These are phyloP conservation scores for Dactylellina drechsleri DNA, from an alignment of 2,329 filamentous ascomycete species.

Conservation along the genomic window DNA sequence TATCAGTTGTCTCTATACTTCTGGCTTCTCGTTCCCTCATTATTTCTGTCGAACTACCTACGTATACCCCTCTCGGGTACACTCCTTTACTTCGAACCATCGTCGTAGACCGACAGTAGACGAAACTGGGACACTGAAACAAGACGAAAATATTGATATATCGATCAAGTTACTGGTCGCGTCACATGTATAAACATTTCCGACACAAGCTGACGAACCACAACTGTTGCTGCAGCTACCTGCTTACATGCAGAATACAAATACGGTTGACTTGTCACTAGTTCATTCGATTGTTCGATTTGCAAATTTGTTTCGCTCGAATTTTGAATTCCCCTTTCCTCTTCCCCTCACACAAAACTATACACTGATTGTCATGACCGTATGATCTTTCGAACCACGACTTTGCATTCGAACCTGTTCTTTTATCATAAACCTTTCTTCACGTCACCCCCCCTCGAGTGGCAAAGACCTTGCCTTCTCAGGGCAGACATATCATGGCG, in stretches of 20 bases:
- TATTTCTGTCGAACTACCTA: slow-evolving; percentile 31
- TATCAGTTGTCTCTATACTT: slow-evolving; percentile 20
- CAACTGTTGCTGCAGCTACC: slow-evolving; percentile 38
- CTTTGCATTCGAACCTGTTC: slow-evolving; percentile 13
- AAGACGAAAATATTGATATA: slow-evolving; percentile 14
- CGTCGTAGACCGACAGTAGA: slow-evolving; percentile 50
- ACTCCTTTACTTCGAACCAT: slow-evolving; percentile 27
- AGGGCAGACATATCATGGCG: slow-evolving; percentile 34
- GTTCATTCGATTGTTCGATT: slow-evolving; percentile 51
- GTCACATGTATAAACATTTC: slow-evolving; percentile 34
- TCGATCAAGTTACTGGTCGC: slow-evolving; percentile 1
- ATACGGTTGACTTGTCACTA: slow-evolving; percentile 51
- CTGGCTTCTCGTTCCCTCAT: slow-evolving; percentile 35
- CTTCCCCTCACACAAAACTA: slow-evolving; percentile 19
- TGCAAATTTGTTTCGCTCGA: slow-evolving; percentile 24
- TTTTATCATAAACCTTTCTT: slow-evolving; percentile 19
- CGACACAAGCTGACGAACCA: slow-evolving; percentile 27
- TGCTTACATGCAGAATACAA: slow-evolving; percentile 52
- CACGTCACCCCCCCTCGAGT: slow-evolving; percentile 20
- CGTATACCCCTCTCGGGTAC: slow-evolving; percentile 45
- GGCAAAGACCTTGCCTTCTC: slow-evolving; percentile 22
- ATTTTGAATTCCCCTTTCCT: slow-evolving; percentile 38
- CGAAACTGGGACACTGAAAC: slow-evolving; percentile 18
- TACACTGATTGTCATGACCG: slow-evolving; percentile 25
- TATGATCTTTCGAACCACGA: slow-evolving; percentile 39